phyloP scores from a whole-genome alignment of 2,329 filamentous ascomycete genomes.

The Hortaea sp. region DNA sequence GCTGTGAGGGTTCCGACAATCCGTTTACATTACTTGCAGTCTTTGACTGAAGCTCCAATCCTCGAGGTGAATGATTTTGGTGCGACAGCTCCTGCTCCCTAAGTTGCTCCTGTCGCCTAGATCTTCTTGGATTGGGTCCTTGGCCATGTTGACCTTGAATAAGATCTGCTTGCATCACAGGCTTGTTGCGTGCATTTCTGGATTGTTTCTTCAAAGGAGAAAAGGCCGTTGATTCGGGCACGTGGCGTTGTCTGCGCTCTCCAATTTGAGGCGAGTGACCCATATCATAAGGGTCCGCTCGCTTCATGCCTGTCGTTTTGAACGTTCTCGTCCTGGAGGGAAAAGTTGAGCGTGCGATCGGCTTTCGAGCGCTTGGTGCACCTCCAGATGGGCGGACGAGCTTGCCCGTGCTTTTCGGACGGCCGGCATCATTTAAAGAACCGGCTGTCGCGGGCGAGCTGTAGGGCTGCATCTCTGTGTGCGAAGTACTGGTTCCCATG shows the following conservation, averaged over 20 bases:
- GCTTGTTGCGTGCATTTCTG: background rate
- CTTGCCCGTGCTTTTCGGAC: slow-evolving; percentile 1
- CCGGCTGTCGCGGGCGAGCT: slow-evolving; percentile 1
- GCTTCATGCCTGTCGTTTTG: background rate
- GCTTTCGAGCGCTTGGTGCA: too few species aligned
- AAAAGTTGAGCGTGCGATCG: too few species aligned
- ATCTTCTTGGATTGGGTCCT: too few species aligned
- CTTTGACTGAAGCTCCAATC: too few species aligned
- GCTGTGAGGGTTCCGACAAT: too few species aligned
- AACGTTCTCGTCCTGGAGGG: too few species aligned
- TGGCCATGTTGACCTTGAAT: background rate
- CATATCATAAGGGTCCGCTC: slow-evolving; percentile 4
- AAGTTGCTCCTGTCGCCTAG: too few species aligned
- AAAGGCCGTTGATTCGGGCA: background rate
- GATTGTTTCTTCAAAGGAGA: background rate
- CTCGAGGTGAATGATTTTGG: too few species aligned
- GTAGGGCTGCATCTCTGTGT: background rate
- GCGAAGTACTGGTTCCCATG: slow-evolving; percentile 1
- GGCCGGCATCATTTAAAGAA: background rate
- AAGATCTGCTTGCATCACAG: background rate
- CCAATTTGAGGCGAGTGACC: slow-evolving; percentile 1
- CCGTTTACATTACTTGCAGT: too few species aligned
- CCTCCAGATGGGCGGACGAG: background rate
- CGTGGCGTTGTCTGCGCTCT: background rate
- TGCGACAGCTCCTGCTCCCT: too few species aligned